These are phyloP conservation scores for Pestalotiopsis sp. DNA, from an alignment of 2,329 filamentous ascomycete species.

Conservation along the genomic window DNA sequence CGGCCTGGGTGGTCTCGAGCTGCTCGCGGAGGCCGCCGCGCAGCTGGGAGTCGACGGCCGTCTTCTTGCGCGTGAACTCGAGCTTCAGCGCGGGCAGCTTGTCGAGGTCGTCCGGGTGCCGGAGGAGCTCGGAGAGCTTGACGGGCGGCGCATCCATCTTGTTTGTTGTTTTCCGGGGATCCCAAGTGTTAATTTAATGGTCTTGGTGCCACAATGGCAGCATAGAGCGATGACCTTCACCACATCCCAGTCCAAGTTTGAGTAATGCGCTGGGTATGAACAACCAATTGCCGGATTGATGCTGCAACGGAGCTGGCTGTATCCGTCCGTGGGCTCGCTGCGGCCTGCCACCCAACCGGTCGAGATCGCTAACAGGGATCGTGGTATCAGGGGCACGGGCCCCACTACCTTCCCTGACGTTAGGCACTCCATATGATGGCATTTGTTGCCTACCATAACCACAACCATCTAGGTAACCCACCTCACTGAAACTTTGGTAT, in stretches of 20 bases:
- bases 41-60: constrained; percentile 85
- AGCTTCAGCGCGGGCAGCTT: constrained; percentile 88
- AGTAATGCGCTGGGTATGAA: not conserved
- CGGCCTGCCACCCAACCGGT: not conserved
- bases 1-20: constrained; percentile 89
- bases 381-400: not conserved
- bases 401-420: not conserved
- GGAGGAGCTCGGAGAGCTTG: constrained; percentile 89
- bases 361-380: constrained; percentile 6
- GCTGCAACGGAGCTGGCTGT: not conserved
- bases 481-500: not conserved
- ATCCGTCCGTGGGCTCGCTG: not conserved
- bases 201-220: constrained; percentile 5
- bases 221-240: not conserved
- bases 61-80: constrained; percentile 94
- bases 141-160: constrained; percentile 67
- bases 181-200: not conserved
- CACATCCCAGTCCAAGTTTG: not conserved
- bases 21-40: constrained; percentile 87
- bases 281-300: not conserved
- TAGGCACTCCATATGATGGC: not conserved
- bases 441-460: no score
- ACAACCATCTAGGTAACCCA: not conserved
- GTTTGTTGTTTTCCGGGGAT: not conserved
- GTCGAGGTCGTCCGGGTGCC: constrained; percentile 95